Base-by-base conservation (phyloP, 2,329 filamentous ascomycete genomes). In the Claviceps purpurea region DNA sequence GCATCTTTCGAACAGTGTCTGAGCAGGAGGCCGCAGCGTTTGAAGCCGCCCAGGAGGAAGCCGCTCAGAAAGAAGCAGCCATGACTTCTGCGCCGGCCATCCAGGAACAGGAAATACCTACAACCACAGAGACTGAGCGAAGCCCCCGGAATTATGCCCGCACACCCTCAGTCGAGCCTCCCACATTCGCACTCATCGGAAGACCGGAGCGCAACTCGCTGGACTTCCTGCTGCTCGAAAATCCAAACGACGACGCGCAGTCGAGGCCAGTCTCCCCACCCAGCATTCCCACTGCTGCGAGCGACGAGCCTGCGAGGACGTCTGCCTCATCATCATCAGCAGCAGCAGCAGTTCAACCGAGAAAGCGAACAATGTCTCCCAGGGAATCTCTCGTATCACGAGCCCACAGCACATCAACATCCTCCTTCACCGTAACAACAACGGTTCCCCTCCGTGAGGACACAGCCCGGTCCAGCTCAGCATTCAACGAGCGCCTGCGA, bases 161-260 rank as follows among this genome's bases (percentile, higher is more conserved):
- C 55, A 82, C 79, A 2, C 80, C 80, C 13, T 83, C 80, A 0
- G 74, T 79, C 42, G 80, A 84, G 14, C 79, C 79, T 20, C 80
- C 81, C 1, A 65, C 76, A n/a, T 77, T 76, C 60, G 79, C 79
- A 42, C 61, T 80, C 20, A 62, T 77, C 14, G 66, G 69, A 5
- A 71, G 69, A 5, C 72, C 78, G 55, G 70, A 74, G 58, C 76
- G 79, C 44, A 75, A 74, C 5, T 84, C 79, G 2, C 71, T 84
- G 4, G 69, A 80, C 16, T 84, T 80, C 3, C 74, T 84, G 5
- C 74, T 84, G 5, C 74, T 84, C 54, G 75, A 81, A 54, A 78
- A 75, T 0, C 77, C 78, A 0, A 71, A 74, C 50, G 67, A 67
- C 1, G 64, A 65, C 44, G 63, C 64, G 46, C 61, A 66, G 55